Conservation (phyloP, 805 yeast genomes). For the Wickerhamiella kurtzmanii region DNA sequence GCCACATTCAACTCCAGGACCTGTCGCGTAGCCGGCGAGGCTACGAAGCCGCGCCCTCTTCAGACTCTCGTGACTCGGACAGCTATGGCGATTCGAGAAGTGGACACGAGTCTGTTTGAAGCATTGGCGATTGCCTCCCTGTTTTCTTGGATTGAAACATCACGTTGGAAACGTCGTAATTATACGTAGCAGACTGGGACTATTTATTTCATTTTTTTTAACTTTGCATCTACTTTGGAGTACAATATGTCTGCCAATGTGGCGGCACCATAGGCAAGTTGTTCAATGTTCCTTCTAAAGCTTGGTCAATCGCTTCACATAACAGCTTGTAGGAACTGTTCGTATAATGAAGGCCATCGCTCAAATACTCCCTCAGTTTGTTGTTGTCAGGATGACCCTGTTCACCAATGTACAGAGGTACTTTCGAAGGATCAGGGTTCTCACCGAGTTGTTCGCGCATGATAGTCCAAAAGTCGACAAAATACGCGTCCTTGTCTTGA, state of each 20-base stretch:
- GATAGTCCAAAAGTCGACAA: conserved; percentile 40
- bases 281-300: not conserved
- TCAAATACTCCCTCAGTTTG: conserved; percentile 22
- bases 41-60: not conserved
- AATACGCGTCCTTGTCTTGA: conserved; percentile 32
- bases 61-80: not conserved
- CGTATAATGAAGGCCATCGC: conserved; percentile 50
- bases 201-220: no score
- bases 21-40: conserved; percentile 10
- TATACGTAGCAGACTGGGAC: no score
- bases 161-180: no score
- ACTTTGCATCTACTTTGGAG: not conserved
- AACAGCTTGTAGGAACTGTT: conserved; percentile 40
- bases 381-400: conserved; percentile 10
- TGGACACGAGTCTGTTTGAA: not conserved
- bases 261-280: not conserved
- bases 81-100: not conserved
- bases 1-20: conserved; percentile 18
- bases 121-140: not conserved
- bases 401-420: conserved; percentile 5
- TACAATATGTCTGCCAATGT: not conserved
- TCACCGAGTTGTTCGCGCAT: conserved; percentile 33
- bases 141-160: not conserved
- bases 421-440: conserved; percentile 20
- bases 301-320: conserved; percentile 16